Evolutionary conservation across 805 yeast species (phyloP), one percentile per base, ranked within the genome.

Genomic region (Pichia phayaonensis): DNA sequence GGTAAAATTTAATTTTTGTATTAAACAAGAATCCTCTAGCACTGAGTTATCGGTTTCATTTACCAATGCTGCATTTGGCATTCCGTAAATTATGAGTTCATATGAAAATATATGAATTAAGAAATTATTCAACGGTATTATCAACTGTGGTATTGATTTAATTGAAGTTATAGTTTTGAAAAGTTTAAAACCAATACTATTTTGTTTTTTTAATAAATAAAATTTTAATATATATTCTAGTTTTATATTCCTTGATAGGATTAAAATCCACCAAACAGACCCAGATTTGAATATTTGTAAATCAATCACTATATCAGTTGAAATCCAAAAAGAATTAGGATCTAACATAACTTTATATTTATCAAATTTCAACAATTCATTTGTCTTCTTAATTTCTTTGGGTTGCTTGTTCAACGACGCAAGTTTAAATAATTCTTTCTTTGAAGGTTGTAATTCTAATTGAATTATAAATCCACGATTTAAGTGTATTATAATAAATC

Each of bases 361-460:
- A 6, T 34, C 41, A 23, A 58, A 26, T 10, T 46, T 47, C 0
- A 52, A 31, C 2, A 58, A 52, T n/a, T 47, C 50, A 6, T 45
- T 45, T 20, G 55, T 54, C 27, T 51, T 58, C 31, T 45, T 47
- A n/a, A 58, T 47, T 36, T 52, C 58, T 3, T 18, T 27, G 1
- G 61, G 62, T 8, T 50, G 42, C 11, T 45, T 46, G 39, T 58
- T 56, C 11, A 55, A 10, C 2, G 51, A 10, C 0, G 65, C 61
- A n/a, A 27, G 34, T 13, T 26, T 24, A 40, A 53, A 63, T 2
- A 64, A 26, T 6, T 56, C 42, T 4, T 40, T 2, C 36, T 63
- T 64, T 13, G 55, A 47, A 5, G 61, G 60, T 15, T 49, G 53
- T 1, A 64, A 47, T 46, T 59, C 60, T 7, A 63, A 49, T 0